Evolutionary conservation across 1,139 yeast genomes (phyloP).

Genomic region (Yamadazyma membranifaciens): DNA sequence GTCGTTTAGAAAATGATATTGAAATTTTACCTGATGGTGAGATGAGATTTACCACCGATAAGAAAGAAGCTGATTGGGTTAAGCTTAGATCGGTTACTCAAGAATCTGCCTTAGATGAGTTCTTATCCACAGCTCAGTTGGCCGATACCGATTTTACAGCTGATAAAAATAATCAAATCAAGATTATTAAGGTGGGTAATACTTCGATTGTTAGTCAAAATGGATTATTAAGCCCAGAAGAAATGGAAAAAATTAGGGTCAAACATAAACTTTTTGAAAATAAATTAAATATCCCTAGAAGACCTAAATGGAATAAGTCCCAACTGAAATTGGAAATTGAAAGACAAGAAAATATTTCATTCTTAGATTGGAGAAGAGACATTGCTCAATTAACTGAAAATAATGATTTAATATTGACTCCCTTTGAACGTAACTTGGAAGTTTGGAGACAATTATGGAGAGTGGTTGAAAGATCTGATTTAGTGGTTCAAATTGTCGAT

Average conservation of each 20-base stretch:
- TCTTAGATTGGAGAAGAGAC: slow-evolving; percentile 89
- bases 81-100: slow-evolving; percentile 92
- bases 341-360: slow-evolving; percentile 85
- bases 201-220: slow-evolving; percentile 47
- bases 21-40: slow-evolving; percentile 82
- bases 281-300: slow-evolving; percentile 87
- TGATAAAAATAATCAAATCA: slow-evolving; percentile 78
- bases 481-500: slow-evolving; percentile 96
- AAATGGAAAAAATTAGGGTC: slow-evolving; percentile 59
- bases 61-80: slow-evolving; percentile 85
- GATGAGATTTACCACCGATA: slow-evolving; percentile 78
- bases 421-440: slow-evolving; percentile 94
- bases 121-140: slow-evolving; percentile 88
- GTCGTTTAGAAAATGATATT: slow-evolving; percentile 65
- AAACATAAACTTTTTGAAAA: slow-evolving; percentile 75
- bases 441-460: slow-evolving; percentile 99
- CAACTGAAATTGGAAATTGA: slow-evolving; percentile 80
- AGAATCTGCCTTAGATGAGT: slow-evolving; percentile 91
- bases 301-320: slow-evolving; percentile 79
- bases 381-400: slow-evolving; percentile 82
- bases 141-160: slow-evolving; percentile 97
- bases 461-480: slow-evolving; percentile 92
- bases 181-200: slow-evolving; percentile 75
- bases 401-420: slow-evolving; percentile 83
- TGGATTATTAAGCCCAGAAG: slow-evolving; percentile 62